A percentile compares a stretch with the other conserved stretches of the same genome.
These are phyloP conservation scores for Climacium dendroides DNA, from an alignment of 225 moss, liverwort and hornwort species.

Conservation along the genomic window DNA sequence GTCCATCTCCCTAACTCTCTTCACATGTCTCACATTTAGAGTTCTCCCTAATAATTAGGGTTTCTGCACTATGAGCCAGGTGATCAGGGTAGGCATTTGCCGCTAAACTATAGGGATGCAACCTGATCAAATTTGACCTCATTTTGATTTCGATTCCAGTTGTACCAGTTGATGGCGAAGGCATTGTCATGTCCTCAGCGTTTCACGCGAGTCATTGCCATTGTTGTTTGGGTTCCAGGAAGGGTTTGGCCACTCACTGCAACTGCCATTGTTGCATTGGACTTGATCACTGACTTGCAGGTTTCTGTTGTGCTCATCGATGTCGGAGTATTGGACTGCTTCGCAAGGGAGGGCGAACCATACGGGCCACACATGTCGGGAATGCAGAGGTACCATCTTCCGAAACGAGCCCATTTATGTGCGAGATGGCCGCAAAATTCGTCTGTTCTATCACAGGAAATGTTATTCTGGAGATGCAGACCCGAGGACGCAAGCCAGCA, in stretches of 20 bases:
- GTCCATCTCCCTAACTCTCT: background rate
- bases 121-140: background rate
- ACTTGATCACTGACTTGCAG: background rate
- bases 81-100: background rate
- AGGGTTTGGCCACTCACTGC: background rate
- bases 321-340: constrained; percentile 44
- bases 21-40: background rate
- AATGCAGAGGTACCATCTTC: constrained; percentile 47
- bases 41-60: background rate
- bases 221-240: background rate
- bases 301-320: background rate
- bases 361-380: constrained; percentile 56
- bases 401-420: constrained; percentile 36
- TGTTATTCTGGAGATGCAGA: constrained; percentile 54
- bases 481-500: constrained; percentile 43
- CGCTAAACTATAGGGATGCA: background rate
- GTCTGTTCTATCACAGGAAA: constrained; percentile 46
- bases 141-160: background rate
- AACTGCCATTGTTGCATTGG: background rate
- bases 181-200: background rate
- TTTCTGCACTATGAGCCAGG: background rate
- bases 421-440: constrained; percentile 50
- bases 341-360: constrained; percentile 50
- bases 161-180: background rate
- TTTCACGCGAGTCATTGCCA: background rate